Evolutionary conservation across 805 yeast genomes (phyloP), one percentile per base, ranked within the genome.

Genomic region (Kazachstania africana): DNA sequence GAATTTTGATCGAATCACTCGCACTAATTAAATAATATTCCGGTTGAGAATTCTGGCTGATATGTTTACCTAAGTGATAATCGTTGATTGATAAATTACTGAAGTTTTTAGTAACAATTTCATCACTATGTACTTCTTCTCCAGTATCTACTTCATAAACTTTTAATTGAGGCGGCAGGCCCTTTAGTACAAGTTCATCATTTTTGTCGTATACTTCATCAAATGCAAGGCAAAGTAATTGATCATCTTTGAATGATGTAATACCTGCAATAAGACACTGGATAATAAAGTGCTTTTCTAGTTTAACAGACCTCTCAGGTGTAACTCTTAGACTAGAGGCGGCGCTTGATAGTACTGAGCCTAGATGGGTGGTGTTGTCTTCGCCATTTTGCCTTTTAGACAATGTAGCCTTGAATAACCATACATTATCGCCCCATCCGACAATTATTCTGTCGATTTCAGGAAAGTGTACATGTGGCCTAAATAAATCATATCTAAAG

Each of bases 381-480:
- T 28, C 28, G n/a, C n/a, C 6, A 6, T 10, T 9, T n/a, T 23
- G 6, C 4, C 27, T 34, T 26, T 20, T 32, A 2, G 23, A 14
- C 6, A 34, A 25, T 5, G 68, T 61, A 6, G 74, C 55, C 36
- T 74, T 64, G 23, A 84, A 56, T 14, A 68, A 59, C 93, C 94
- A 87, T 3, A 88, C 62, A 39, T 75, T 69, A 38, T 72, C 66
- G 3, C 74, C 80, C 97, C 97, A 91, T 0, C 87, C 94, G 16
- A 91, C 66, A 1, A 81, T 54, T 8, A 84, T 60, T 37, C 81
- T 54, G 47, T 78, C 79, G 2, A 66, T 57, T 43, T 77, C 93
- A 0, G 77, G 73, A 33, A 66, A 65, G 35, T 72, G 72, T 3
- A 81, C 68, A 29, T 80, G 68, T 0, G 97, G 96, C 75, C 91